Percentiles rank a stretch among this genome's conserved stretches.
Evolutionary conservation across 2,329 filamentous ascomycete species (phyloP).

Genomic region (Graphilbum sp.): DNA sequence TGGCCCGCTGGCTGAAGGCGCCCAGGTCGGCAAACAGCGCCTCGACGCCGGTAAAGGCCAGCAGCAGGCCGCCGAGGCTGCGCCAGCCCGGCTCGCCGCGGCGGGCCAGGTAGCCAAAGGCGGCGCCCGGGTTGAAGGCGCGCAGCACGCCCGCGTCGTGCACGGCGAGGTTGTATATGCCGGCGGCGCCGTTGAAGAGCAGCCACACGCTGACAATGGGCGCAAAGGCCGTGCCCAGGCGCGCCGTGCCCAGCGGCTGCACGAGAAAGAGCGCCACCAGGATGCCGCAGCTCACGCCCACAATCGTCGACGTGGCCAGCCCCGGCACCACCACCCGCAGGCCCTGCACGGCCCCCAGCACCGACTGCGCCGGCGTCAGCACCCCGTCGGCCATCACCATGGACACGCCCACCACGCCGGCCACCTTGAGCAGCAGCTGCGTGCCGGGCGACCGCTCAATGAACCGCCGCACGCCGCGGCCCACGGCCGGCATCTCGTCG

Average conservation of each 20-base stretch:
- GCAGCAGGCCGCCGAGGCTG: slow-evolving; percentile 52
- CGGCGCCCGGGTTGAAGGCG: slow-evolving; percentile 42
- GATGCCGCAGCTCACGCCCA: slow-evolving; percentile 49
- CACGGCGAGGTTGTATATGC: slow-evolving; percentile 42
- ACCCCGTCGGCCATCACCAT: slow-evolving; percentile 50
- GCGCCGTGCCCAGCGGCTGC: slow-evolving; percentile 48
- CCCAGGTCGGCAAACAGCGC: slow-evolving; percentile 65
- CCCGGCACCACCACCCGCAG: slow-evolving; percentile 39
- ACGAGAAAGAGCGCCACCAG: slow-evolving; percentile 45
- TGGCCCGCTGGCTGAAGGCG: slow-evolving; percentile 52
- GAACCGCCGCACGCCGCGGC: slow-evolving; percentile 33
- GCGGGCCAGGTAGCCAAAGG: slow-evolving; percentile 41
- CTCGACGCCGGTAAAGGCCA: slow-evolving; percentile 66
- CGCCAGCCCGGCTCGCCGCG: slow-evolving; percentile 46
- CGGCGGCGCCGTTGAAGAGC: slow-evolving; percentile 42
- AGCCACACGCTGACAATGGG: slow-evolving; percentile 55
- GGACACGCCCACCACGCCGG: slow-evolving; percentile 49
- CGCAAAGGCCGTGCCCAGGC: slow-evolving; percentile 42
- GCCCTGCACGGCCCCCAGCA: slow-evolving; percentile 52
- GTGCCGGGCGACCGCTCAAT: slow-evolving; percentile 39
- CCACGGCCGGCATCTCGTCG: slow-evolving; percentile 34
- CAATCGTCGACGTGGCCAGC: slow-evolving; percentile 38
- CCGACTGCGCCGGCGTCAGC: slow-evolving; percentile 52
- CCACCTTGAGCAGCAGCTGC: slow-evolving; percentile 37
- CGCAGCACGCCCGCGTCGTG: slow-evolving; percentile 37